phyloP scores from a whole-genome alignment of 208 protist species.

The Porcisia deanei region DNA sequence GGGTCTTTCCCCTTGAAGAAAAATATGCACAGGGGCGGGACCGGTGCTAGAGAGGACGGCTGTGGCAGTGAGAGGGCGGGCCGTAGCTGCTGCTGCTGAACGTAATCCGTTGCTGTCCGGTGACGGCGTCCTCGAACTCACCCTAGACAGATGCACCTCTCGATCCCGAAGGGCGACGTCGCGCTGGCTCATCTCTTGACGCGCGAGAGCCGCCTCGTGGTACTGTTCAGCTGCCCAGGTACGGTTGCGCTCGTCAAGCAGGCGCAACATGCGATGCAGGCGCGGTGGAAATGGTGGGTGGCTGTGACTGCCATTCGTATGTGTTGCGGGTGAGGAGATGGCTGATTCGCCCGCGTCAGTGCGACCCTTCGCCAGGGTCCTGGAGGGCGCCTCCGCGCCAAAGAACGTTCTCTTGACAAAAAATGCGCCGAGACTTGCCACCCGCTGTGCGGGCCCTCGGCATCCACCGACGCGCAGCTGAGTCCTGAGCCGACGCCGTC shows the following conservation, averaged over 20 bases:
- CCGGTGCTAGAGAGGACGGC: conserved; percentile 4
- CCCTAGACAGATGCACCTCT: conserved; percentile 14
- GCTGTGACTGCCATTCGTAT: neutral
- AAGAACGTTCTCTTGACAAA: conserved; percentile 23
- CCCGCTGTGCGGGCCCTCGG: neutral
- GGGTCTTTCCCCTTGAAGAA: conserved; percentile 58
- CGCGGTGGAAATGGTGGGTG: conserved; percentile 23
- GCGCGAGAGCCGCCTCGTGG: conserved; percentile 39
- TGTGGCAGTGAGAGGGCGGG: neutral
- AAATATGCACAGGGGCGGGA: conserved; percentile 75
- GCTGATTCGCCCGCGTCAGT: neutral
- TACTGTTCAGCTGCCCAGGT: conserved; percentile 35
- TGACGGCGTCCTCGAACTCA: neutral
- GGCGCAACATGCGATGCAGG: conserved; percentile 32
- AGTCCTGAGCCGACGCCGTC: neutral
- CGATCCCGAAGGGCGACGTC: conserved; percentile 31
- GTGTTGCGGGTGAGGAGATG: neutral
- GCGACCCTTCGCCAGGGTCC: neutral
- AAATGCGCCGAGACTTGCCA: conserved; percentile 31
- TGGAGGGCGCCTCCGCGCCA: neutral
- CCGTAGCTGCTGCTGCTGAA: neutral
- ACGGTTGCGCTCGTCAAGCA: conserved; percentile 57
- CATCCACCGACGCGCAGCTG: neutral
- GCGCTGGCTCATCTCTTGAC: conserved; percentile 35
- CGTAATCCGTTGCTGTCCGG: neutral